phyloP scores from a whole-genome alignment of 2,329 filamentous ascomycete species.

The Cercospora citrullina region DNA sequence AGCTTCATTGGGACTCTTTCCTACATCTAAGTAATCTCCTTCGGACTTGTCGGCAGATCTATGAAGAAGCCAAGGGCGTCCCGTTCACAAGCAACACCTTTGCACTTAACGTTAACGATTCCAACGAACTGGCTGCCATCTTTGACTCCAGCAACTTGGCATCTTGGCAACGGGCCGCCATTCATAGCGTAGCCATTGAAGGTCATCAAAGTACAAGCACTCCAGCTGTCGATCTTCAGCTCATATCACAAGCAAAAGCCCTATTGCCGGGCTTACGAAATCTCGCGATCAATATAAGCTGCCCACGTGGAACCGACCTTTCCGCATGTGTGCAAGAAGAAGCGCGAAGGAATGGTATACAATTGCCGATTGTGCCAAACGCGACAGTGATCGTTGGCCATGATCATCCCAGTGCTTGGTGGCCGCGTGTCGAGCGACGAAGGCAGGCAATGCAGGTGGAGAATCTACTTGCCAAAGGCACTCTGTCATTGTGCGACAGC shows the following conservation, averaged over 20 bases:
- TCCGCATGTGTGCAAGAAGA: not conserved
- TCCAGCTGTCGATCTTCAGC: not conserved
- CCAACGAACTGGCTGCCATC: not conserved
- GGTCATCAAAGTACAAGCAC: not conserved
- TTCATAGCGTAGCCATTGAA: not conserved
- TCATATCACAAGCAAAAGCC: not conserved
- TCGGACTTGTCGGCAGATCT: not conserved
- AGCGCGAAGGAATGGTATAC: not conserved
- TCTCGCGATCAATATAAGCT: not conserved
- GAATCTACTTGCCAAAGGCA: not conserved
- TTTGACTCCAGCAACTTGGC: not conserved
- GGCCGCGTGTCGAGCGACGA: not conserved
- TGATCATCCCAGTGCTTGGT: conserved; percentile 1
- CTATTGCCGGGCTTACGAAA: not conserved
- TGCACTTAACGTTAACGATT: not conserved
- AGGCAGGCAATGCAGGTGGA: not conserved
- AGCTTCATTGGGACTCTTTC: conserved; percentile 3
- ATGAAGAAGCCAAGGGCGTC: not conserved
- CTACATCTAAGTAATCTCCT: not conserved
- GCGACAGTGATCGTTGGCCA: not conserved
- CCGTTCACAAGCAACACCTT: conserved; percentile 6
- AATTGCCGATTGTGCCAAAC: not conserved
- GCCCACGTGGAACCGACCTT: not conserved
- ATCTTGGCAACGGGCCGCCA: not conserved
- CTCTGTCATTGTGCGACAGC: not conserved